phyloP scores from a whole-genome alignment of 2,329 filamentous ascomycete species.

The Cladophialophora psammophila region DNA sequence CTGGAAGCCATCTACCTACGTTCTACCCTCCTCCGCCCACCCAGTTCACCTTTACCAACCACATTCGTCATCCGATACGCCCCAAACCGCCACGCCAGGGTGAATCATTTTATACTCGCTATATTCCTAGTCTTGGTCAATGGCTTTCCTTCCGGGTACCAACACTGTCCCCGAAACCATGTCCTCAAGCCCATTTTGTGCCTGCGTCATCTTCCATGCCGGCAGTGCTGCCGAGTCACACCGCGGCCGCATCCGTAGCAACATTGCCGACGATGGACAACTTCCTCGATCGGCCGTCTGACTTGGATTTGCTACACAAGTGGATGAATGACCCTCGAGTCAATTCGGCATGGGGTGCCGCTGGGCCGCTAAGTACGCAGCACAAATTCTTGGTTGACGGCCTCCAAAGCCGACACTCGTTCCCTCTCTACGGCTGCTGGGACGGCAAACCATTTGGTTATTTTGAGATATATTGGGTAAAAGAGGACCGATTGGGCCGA shows the following conservation, averaged over 20 bases:
- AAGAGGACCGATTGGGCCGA: conserved; percentile 81
- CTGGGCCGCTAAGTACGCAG: conserved; percentile 62
- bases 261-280: conserved; percentile 48
- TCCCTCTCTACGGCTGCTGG: conserved; percentile 92
- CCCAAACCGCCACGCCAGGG: conserved; percentile 90
- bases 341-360: conserved; percentile 81
- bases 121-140: conserved; percentile 79
- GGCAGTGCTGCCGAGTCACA: conserved; percentile 39
- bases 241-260: conserved; percentile 40
- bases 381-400: conserved; percentile 72
- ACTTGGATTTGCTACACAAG: conserved; percentile 74
- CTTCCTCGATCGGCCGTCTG: conserved; percentile 59
- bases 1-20: conserved; percentile 83
- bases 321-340: conserved; percentile 93
- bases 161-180: conserved; percentile 65
- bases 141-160: conserved; percentile 91
- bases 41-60: conserved; percentile 80
- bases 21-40: conserved; percentile 86
- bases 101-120: conserved; percentile 89
- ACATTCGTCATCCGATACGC: conserved; percentile 82
- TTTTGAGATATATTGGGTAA: conserved; percentile 98
- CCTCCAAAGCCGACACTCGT: conserved; percentile 75
- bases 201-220: conserved; percentile 53
- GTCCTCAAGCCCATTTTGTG: conserved; percentile 70
- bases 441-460: conserved; percentile 95